These are phyloP conservation scores for Scytalidium lignicola DNA, from an alignment of 2,329 filamentous ascomycete genomes.

Conservation along the genomic window DNA sequence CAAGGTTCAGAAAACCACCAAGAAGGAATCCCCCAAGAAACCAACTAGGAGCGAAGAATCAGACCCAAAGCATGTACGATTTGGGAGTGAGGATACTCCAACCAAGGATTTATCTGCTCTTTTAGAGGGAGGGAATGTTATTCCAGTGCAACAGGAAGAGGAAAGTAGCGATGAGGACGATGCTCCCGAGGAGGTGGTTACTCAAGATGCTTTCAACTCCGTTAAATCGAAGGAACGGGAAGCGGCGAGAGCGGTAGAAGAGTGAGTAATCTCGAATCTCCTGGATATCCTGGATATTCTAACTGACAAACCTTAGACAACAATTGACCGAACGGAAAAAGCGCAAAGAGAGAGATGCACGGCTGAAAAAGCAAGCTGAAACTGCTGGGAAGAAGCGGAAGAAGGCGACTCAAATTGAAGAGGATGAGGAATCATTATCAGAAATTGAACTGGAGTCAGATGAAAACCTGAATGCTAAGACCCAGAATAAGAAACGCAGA, in stretches of 20 bases:
- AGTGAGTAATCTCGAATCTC: conserved; percentile 14
- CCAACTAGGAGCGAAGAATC: neutral
- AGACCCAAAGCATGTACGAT: conserved; percentile 17
- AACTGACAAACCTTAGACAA: conserved; percentile 18
- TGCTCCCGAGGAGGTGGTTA: conserved; percentile 24
- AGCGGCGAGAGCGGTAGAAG: conserved; percentile 22
- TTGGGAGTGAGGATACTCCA: conserved; percentile 17
- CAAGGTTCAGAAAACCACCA: neutral
- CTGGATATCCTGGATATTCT: neutral
- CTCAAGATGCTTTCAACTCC: conserved; percentile 17
- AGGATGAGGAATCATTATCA: neutral
- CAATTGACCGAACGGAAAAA: conserved; percentile 19
- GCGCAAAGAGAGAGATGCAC: conserved; percentile 22
- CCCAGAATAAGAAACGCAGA: neutral
- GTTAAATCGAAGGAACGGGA: conserved; percentile 15
- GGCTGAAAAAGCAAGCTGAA: conserved; percentile 21
- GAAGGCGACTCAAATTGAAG: conserved; percentile 4
- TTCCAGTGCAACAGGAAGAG: conserved; percentile 67
- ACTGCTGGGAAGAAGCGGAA: conserved; percentile 16
- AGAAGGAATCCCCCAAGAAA: neutral
- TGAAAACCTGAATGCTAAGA: too few relatives aligned
- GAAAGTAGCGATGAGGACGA: conserved; percentile 25
- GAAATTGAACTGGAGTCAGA: neutral
- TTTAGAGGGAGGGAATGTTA: conserved; percentile 37
- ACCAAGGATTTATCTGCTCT: conserved; percentile 2